Base-by-base conservation (phyloP, 2,329 filamentous ascomycete genomes). In the Rachicladosporium sp. region DNA sequence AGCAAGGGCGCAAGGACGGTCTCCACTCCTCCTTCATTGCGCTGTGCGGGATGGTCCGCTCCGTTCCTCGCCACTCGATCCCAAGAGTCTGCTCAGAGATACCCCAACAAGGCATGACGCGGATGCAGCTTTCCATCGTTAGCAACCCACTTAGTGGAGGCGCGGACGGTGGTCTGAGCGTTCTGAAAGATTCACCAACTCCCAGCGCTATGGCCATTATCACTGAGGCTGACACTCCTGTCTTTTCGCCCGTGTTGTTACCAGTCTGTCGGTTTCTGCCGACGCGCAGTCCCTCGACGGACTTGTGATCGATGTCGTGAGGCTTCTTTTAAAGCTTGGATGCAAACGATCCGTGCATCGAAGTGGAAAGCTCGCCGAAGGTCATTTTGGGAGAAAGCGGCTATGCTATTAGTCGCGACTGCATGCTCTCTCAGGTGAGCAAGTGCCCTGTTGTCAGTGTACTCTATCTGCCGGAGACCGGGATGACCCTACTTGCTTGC, bases 121-220 rank as follows among this genome's bases (percentile, higher is more conserved):
- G 33, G 35, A 41, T 41, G 35, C 39, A 41, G 39, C 39, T 41
- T 41, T 19, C 39, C 39, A 41, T 32, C 37, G 39, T 41, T 30
- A 37, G 33, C 35, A 33, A 32, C 39, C 39, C 30, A 11, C 15
- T 31, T 36, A 31, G 37, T 27, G 32, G 31, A 41, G 34, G 39
- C 34, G 35, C 23, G 32, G 37, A 37, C 34, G 31, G 35, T 41
- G 34, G 35, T 33, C 39, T 41, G 39, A 41, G 35, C 39, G 30
- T 29, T 41, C 32, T 35, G 35, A 35, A 31, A 41, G 36, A 33
- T 33, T 35, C 31, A 39, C 37, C 13, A 30, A 31, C 33, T 33
- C 33, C 37, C 34, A 31, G 10, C 37, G 39, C 39, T 41, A 35
- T 35, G 36, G 34, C 30, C 34, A 34, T 37, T 33, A 29, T 32